Base-by-base conservation (phyloP, 345 rosid genomes). In the Murraya koenigii region DNA sequence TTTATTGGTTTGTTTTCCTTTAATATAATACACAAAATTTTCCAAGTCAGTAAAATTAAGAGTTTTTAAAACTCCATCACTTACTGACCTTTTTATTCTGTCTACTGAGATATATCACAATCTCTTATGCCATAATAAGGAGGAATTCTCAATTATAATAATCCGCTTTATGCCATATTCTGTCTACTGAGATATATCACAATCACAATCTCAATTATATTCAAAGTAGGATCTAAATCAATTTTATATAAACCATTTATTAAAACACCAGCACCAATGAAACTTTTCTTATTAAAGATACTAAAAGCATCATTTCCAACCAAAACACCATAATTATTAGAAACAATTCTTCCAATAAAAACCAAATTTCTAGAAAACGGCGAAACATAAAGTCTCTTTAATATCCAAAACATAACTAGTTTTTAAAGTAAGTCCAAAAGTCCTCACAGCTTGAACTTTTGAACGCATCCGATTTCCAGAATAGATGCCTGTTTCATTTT, bases 91-190 rank as follows among this genome's bases (percentile, higher is more conserved):
- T 32, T 77, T 70, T 26, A 70, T 70, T 69, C 62, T 70, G 1
- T 61, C 52, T 19, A 60, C 70, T 2, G 63, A 77, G 69, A 77
- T 77, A 7, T 70, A 62, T 4, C 75, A 2, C 15, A 77, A 69
- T 69, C 44, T 77, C 23, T 6, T 9, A 1, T 77, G 44, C 41
- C 75, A 68, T 17, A 69, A 36, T 0, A 8, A 38, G 39, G 22
- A 69, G 13, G 44, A 77, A 1, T 39, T 19, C 17, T 77, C 32
- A 69, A 58, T 11, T 0, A 58, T 7, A 26, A 38, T 8, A 39
- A 41, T 54, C 22, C 1, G 58, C 23, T 5, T 44, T 54, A 7
- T 20, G 1, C 7, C 22, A 54, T 19, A 54, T n/a, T n/a, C n/a
- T n/a, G n/a, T n/a, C n/a, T n/a, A n/a, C n/a, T n/a, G n/a, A n/a